These are phyloP conservation scores for Sordaria brevicollis DNA, from an alignment of 495 filamentous ascomycete genomes.

Conservation along the genomic window DNA sequence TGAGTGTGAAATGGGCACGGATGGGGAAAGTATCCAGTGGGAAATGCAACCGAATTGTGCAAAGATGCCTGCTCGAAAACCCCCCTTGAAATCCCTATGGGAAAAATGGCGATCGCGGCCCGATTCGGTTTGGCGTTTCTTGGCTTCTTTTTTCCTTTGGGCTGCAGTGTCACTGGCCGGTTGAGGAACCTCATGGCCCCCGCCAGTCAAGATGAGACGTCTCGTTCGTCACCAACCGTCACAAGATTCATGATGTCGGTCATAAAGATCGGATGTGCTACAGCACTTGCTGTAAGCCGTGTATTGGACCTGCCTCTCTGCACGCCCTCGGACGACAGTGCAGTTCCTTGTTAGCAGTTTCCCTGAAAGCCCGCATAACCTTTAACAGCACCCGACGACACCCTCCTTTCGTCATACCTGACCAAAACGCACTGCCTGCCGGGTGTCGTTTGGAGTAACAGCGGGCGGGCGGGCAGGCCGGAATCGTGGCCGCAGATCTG, in stretches of 20 bases:
- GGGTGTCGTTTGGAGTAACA: neutral
- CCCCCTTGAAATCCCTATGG: neutral
- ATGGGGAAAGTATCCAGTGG: neutral
- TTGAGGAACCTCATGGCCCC: too few relatives aligned
- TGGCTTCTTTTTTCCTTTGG: neutral
- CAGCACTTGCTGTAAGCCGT: neutral
- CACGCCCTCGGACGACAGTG: neutral
- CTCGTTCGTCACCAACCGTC: neutral
- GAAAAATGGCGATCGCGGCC: neutral
- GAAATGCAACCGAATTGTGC: neutral
- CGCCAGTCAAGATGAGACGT: neutral
- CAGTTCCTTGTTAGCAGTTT: too few relatives aligned
- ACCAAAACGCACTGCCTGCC: neutral
- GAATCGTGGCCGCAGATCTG: neutral
- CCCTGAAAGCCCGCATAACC: neutral
- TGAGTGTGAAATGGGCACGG: too few relatives aligned
- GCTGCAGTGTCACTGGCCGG: neutral
- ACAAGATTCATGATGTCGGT: neutral
- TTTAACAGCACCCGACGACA: neutral
- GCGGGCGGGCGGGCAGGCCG: neutral
- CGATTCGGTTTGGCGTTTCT: neutral
- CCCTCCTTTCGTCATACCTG: neutral
- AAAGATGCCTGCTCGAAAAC: neutral
- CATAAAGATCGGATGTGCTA: neutral
- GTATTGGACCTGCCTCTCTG: neutral